Base-by-base conservation (phyloP, 768 basidiomycete genomes). In the Boletus huronensis region DNA sequence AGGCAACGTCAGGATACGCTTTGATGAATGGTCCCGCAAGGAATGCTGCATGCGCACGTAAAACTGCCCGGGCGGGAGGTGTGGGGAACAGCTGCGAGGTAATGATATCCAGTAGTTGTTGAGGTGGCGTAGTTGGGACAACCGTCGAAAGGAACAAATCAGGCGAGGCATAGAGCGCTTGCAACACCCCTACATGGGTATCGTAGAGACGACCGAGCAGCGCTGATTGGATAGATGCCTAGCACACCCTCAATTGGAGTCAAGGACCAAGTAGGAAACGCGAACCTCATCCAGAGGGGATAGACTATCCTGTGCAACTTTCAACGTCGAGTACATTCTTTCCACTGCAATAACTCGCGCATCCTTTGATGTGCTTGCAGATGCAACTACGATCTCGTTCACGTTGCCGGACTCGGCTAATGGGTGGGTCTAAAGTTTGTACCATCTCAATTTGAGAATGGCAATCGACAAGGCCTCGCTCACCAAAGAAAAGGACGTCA, bases 121-220 rank as follows among this genome's bases (percentile, higher is more conserved):
- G 61, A 34, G 69, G 61, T 8, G 64, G 57, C 5, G 48, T 62
- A 14, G 43, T 48, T 2, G 60, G 46, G 23, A 36, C 38, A 0
- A 65, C 44, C 1, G 73, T 66, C 1, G 81, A 76, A 3, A 81
- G 69, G 41, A 88, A 68, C 3, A 69, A 41, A 6, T 72, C 65
- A 0, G 83, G 75, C 2, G 77, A 70, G 2, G 74, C 74, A 69
- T 94, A 95, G 9, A 97, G 74, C 0, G 78, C 80, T 42, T 85
- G 77, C 13, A 94, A 68, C 26, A 97, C 87, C 2, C 71, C 62
- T 2, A 72, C 55, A 28, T 83, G 78, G 7, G 78, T 75, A 60
- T 96, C 93, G 47, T 84, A 79, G 4, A 91, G 71, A 2, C 90
- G 83, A 14, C 84, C 79, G 29, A 87, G 66, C 5, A 98, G 72